These are phyloP conservation scores for Fraxinus platypoda DNA, from an alignment of 305 asterid species.

Conservation along the genomic window DNA sequence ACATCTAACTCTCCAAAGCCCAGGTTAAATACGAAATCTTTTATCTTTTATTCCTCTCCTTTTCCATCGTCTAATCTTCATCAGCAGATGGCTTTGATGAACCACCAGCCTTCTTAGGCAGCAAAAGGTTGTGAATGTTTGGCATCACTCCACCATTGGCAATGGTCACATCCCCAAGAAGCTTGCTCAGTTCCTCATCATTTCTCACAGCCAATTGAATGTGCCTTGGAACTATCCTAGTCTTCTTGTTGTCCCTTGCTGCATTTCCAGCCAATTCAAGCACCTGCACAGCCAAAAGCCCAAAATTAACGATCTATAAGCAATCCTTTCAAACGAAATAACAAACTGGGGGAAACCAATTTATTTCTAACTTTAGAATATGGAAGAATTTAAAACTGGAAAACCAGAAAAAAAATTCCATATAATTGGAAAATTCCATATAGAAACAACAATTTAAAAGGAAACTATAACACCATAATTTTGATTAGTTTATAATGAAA, in stretches of 20 bases:
- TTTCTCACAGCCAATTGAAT: constrained; percentile 9
- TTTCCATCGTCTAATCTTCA: constrained; percentile 3
- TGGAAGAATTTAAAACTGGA: not conserved
- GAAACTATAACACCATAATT: not conserved
- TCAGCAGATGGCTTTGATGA: constrained; percentile 21
- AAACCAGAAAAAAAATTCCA: not conserved
- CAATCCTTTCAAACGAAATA: not conserved
- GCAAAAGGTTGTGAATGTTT: constrained; percentile 18
- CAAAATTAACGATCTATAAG: not conserved
- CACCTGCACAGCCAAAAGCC: not conserved
- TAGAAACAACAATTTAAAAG: not conserved
- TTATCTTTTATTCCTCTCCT: not conserved
- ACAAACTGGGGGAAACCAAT: not conserved
- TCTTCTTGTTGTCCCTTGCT: constrained; percentile 13
- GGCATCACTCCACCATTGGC: constrained; percentile 23
- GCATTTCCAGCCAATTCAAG: constrained; percentile 23
- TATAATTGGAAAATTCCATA: not conserved
- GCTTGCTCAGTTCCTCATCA: constrained; percentile 18
- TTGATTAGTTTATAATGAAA: not conserved
- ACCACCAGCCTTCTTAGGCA: constrained; percentile 19
- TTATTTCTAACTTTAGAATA: not conserved
- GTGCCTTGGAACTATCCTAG: constrained; percentile 9
- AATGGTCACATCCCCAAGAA: constrained; percentile 21
- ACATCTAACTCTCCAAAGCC: not conserved
- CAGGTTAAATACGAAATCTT: not conserved